phyloP scores from a whole-genome alignment of 306 rosid species.

The Dalbergia oliveri region DNA sequence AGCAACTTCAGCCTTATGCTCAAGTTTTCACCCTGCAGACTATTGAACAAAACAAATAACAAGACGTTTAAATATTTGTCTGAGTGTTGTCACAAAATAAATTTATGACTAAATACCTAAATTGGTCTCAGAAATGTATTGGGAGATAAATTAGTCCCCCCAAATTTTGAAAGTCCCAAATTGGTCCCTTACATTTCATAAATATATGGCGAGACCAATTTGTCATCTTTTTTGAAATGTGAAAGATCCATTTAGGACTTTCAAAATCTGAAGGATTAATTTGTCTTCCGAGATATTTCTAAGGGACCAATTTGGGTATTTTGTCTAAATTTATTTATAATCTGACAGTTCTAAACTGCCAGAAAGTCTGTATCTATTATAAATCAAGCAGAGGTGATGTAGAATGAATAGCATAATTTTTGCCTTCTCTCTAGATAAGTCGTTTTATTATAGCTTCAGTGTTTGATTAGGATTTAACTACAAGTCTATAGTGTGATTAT shows the following conservation, averaged over 20 bases:
- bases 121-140: too few relatives aligned
- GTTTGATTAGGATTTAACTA: slow-evolving; percentile 7
- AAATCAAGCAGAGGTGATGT: background rate
- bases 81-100: slow-evolving; percentile 10
- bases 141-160: too few relatives aligned
- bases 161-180: too few relatives aligned
- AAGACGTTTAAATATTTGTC: slow-evolving; percentile 2
- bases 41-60: slow-evolving; percentile 25
- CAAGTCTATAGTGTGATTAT: slow-evolving; percentile 2
- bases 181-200: too few relatives aligned
- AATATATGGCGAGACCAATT: too few relatives aligned
- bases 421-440: background rate
- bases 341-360: background rate
- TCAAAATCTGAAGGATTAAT: too few relatives aligned
- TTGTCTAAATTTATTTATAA: background rate
- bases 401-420: background rate
- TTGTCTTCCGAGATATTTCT: too few relatives aligned
- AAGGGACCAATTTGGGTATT: too few relatives aligned
- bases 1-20: slow-evolving; percentile 37
- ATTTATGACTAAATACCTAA: background rate
- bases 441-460: background rate
- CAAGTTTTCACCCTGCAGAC: slow-evolving; percentile 19
- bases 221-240: too few relatives aligned
- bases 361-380: slow-evolving; percentile 5
- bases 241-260: too few relatives aligned